Evolutionary conservation across 371 early-diverging fungal genomes (phyloP).

Genomic region (Chytridiales sp.): DNA sequence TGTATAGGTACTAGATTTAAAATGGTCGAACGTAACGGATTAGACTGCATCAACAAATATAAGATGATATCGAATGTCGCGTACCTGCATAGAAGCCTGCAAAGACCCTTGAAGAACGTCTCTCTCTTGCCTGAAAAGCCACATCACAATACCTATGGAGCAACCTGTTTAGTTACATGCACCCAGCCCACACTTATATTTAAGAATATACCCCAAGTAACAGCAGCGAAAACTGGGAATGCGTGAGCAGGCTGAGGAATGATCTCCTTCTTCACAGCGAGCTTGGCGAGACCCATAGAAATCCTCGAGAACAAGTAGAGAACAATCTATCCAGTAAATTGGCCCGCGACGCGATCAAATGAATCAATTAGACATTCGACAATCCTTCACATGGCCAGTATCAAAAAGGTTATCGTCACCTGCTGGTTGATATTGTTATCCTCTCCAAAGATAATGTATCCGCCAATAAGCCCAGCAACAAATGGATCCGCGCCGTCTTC

Average conservation of each 20-base stretch:
- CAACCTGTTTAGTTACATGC: not conserved
- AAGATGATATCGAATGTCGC: conserved; percentile 28
- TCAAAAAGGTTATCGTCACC: too few relatives aligned
- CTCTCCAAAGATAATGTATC: conserved; percentile 91
- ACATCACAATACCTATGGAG: conserved; percentile 74
- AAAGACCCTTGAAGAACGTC: conserved; percentile 89
- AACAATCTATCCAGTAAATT: conserved; percentile 70
- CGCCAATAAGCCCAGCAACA: conserved; percentile 91
- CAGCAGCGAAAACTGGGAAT: conserved; percentile 88
- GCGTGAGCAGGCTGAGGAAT: conserved; percentile 74
- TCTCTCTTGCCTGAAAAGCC: conserved; percentile 85
- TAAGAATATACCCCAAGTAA: conserved; percentile 81
- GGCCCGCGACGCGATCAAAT: not conserved
- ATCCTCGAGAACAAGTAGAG: conserved; percentile 93
- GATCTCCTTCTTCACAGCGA: conserved; percentile 68
- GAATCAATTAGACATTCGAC: not conserved
- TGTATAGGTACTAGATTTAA: conserved; percentile 25
- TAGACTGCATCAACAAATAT: not conserved
- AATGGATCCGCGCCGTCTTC: conserved; percentile 80
- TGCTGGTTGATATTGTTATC: conserved; percentile 94
- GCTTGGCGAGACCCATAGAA: conserved; percentile 80
- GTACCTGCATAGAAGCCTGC: conserved; percentile 92
- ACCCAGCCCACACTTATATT: not conserved
- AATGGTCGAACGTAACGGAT: not conserved
- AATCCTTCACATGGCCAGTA: not conserved